Evolutionary conservation across 225 moss, liverwort and hornwort genomes (phyloP).

Genomic region (Neckera pumila): DNA sequence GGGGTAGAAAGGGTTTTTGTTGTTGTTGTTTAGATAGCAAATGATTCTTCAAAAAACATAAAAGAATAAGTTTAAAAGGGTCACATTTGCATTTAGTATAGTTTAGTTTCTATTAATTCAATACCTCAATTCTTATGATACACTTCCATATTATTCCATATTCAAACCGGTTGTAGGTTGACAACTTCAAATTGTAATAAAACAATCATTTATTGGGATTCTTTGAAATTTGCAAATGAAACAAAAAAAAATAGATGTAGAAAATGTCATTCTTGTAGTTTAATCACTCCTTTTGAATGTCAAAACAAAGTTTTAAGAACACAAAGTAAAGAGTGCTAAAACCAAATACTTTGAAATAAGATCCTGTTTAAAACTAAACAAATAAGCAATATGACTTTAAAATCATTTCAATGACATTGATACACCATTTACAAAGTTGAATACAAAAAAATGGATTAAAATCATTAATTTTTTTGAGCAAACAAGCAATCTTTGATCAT

Average conservation of each 20-base stretch:
- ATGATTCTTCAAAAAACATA: no score
- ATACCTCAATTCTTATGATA: background rate
- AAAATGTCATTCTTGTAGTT: background rate
- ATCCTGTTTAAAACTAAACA: background rate
- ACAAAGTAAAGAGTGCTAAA: background rate
- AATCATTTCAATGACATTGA: background rate
- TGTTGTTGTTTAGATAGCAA: background rate
- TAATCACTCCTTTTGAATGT: background rate
- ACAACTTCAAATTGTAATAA: background rate
- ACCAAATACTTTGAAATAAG: background rate
- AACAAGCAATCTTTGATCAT: background rate
- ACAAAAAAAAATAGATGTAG: background rate
- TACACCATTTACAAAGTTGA: background rate
- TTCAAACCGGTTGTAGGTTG: background rate
- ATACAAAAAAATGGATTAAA: background rate
- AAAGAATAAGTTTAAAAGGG: background rate
- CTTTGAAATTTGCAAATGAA: background rate
- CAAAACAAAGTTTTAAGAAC: background rate
- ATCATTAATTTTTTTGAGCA: no score
- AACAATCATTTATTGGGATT: background rate
- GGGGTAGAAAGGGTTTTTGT: no score
- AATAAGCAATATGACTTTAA: background rate
- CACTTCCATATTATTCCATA: background rate
- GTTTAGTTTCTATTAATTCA: background rate
- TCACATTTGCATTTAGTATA: background rate